phyloP scores from a whole-genome alignment of 1,139 yeast species.

The Zhuliangozyma parablackwelliae region DNA sequence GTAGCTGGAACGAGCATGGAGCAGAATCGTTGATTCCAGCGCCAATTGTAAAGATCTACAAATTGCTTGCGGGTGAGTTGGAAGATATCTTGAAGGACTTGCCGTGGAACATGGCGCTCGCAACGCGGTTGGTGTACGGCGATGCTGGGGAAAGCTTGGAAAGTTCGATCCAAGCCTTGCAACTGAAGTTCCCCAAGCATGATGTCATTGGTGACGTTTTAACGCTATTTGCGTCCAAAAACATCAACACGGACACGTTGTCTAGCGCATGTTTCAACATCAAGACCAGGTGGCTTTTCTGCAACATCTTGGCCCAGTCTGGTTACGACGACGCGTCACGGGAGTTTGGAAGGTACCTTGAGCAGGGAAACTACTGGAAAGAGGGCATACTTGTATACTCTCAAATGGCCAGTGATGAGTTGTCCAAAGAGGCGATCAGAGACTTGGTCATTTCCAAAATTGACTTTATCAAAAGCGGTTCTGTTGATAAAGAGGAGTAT shows the following conservation, averaged over 20 bases:
- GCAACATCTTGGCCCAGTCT: constrained; percentile 33
- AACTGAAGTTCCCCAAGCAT: constrained; percentile 7
- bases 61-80: constrained; percentile 59
- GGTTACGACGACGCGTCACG: constrained; percentile 39
- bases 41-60: constrained; percentile 54
- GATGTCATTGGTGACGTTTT: constrained; percentile 20
- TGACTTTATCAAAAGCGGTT: constrained; percentile 27
- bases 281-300: constrained; percentile 53
- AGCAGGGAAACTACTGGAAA: constrained; percentile 43
- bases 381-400: constrained; percentile 61
- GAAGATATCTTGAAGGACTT: constrained; percentile 39
- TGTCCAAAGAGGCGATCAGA: constrained; percentile 37
- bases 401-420: constrained; percentile 44
- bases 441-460: constrained; percentile 47
- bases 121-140: constrained; percentile 60
- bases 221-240: constrained; percentile 13
- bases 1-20: constrained; percentile 55
- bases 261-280: constrained; percentile 15
- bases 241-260: neutral
- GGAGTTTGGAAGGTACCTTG: constrained; percentile 52
- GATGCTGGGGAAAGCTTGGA: constrained; percentile 40
- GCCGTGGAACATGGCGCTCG: constrained; percentile 66
- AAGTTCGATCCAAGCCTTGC: constrained; percentile 26
- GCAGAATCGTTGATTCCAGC: constrained; percentile 44
- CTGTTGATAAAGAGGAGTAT: constrained; percentile 27